phyloP scores from a whole-genome alignment of 495 filamentous ascomycete genomes.

The Daldinia concentrica region DNA sequence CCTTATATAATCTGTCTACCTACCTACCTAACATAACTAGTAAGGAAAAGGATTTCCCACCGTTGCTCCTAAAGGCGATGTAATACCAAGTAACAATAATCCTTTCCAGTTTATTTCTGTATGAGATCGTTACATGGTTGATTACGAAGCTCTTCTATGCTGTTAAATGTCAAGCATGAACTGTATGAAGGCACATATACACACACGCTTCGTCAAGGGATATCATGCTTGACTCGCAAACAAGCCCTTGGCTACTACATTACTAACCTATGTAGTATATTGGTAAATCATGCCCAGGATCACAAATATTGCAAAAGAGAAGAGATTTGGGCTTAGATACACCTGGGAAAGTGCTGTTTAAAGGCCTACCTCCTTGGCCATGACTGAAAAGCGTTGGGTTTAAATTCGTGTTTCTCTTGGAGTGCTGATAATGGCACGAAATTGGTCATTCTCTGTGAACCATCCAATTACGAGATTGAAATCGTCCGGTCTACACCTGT shows the following conservation, averaged over 20 bases:
- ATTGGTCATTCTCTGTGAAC: neutral
- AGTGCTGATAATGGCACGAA: neutral
- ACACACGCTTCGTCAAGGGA: neutral
- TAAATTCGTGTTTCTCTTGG: neutral
- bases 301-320: neutral
- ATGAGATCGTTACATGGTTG: neutral
- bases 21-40: too few species aligned
- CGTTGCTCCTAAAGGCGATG: too few species aligned
- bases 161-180: neutral
- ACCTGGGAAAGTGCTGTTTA: neutral
- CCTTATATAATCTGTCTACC: too few species aligned
- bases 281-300: neutral
- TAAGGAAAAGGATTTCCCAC: too few species aligned
- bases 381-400: neutral
- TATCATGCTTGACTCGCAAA: neutral
- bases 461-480: neutral
- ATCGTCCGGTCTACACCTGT: neutral
- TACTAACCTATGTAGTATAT: neutral
- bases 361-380: neutral
- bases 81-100: too few species aligned
- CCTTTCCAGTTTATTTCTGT: neutral
- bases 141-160: neutral
- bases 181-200: neutral
- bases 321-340: too few species aligned
- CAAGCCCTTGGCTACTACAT: neutral